Evolutionary conservation across 2,329 filamentous ascomycete genomes (phyloP).

Genomic region (Botrytis hyacinthi): DNA sequence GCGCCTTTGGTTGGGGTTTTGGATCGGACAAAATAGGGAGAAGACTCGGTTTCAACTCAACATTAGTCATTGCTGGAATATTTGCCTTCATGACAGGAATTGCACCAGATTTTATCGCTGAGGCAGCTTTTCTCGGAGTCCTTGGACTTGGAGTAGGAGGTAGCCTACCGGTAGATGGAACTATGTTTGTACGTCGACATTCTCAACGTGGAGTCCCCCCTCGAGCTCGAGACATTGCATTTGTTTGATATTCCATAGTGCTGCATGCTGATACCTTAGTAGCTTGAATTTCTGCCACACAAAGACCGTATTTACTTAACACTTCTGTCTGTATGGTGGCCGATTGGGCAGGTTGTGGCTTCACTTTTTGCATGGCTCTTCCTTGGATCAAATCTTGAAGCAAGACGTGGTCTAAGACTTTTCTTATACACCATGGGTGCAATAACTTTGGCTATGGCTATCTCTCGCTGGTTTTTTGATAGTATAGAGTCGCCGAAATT

Average conservation of each 20-base stretch:
- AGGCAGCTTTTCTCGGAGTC: conserved; percentile 59
- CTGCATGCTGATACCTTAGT: background rate
- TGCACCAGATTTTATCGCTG: conserved; percentile 63
- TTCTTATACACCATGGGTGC: conserved; percentile 70
- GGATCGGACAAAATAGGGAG: conserved; percentile 76
- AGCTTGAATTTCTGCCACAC: conserved; percentile 75
- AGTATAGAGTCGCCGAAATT: conserved; percentile 86
- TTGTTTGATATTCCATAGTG: background rate
- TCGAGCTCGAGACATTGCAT: background rate
- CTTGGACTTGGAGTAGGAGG: conserved; percentile 70
- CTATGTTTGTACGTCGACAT: conserved; percentile 12
- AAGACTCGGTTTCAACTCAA: conserved; percentile 77
- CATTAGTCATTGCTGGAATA: conserved; percentile 69
- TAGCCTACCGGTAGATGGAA: conserved; percentile 18
- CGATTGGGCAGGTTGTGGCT: conserved; percentile 73
- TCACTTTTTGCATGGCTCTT: conserved; percentile 73
- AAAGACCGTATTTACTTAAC: conserved; percentile 72
- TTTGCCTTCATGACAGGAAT: conserved; percentile 72
- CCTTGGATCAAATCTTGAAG: conserved; percentile 53
- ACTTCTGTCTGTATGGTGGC: conserved; percentile 84
- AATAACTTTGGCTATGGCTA: conserved; percentile 73
- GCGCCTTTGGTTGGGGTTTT: conserved; percentile 78
- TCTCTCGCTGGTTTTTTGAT: conserved; percentile 74
- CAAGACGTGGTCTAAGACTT: conserved; percentile 73
- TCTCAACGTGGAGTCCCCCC: background rate